Base-by-base conservation (phyloP, 352 stramenopile genomes). In the Thalassiosira hispida region DNA sequence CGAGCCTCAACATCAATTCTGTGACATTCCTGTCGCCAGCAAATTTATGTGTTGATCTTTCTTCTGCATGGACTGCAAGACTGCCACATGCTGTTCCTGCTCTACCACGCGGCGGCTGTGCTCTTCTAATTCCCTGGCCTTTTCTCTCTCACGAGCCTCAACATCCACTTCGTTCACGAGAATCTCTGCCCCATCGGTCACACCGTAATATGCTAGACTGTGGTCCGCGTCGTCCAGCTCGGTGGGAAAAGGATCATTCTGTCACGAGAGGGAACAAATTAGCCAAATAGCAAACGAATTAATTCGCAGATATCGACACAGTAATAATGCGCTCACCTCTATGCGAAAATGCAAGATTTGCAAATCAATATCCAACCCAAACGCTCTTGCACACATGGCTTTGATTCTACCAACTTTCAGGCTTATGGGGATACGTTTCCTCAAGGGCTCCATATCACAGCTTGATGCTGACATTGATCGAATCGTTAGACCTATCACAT, bases 201-300 rank as follows among this genome's bases (percentile, higher is more conserved):
- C 77, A 23, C 91, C 91, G 70, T 93, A 95, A 51, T 94, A 95
- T 29, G 71, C 62, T 1, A 95, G 70, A n/a, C 78, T 80, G 33
- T 83, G 61, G 12, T 86, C 71, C 29, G 91, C 85, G 76, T 93
- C 86, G 49, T 94, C 86, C n/a, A 95, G 64, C 69, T 87, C 75
- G 31, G 70, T 71, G 6, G 88, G 87, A 60, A 92, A 86, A 11
- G 76, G 73, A 25, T 90, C 77, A 27, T 57, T 61, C 75, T 87
- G 38, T 61, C 20, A 33, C 12, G 47, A 33, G 12, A 64, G 8
- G 40, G 56, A 51, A 18, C 11, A 20, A 35, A 8, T 66, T 16
- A 63, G 47, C 16, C 35, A 63, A 56, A 1, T 53, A 44, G 27
- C 20, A 59, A 11, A 46, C 42, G 25, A n/a, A 46, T 38, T 61